Percentiles rank a stretch among this genome's conserved stretches.
Conservation (phyloP, 352 stramenopile species). For the Plasmopara halstedii region DNA sequence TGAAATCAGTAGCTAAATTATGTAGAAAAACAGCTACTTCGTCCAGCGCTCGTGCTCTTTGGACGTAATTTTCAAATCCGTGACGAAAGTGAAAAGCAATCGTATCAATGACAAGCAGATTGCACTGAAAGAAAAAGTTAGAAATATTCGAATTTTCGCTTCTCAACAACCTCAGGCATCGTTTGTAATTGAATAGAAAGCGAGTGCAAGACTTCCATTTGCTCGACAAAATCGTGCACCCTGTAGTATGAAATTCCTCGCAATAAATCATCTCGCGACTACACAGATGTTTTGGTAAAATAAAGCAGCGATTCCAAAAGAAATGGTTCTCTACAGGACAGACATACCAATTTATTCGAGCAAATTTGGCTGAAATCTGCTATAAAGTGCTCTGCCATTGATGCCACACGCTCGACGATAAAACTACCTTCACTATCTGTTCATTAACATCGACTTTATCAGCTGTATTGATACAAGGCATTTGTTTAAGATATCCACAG, state of each 20-base stretch:
- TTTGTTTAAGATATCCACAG: neutral
- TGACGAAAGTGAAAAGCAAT: slow-evolving; percentile 93
- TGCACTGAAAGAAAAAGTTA: slow-evolving; percentile 34
- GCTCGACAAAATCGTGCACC: slow-evolving; percentile 84
- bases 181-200: slow-evolving; percentile 49
- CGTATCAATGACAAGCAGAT: slow-evolving; percentile 89
- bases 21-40: slow-evolving; percentile 65
- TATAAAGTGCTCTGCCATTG: slow-evolving; percentile 78
- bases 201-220: slow-evolving; percentile 80
- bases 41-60: slow-evolving; percentile 64
- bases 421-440: slow-evolving; percentile 91
- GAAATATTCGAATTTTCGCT: neutral
- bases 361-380: slow-evolving; percentile 49
- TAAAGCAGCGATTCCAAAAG: too few species aligned
- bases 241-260: slow-evolving; percentile 67
- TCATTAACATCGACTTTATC: neutral
- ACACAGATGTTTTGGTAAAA: slow-evolving; percentile 1
- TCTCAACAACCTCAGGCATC: slow-evolving; percentile 21
- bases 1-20: slow-evolving; percentile 41
- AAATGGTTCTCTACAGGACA: neutral
- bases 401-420: slow-evolving; percentile 71
- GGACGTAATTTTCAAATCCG: slow-evolving; percentile 63
- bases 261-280: slow-evolving; percentile 78
- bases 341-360: slow-evolving; percentile 22
- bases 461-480: neutral